phyloP scores from a whole-genome alignment of 164 flowering plant genomes.

The Cinnamomum chago region DNA sequence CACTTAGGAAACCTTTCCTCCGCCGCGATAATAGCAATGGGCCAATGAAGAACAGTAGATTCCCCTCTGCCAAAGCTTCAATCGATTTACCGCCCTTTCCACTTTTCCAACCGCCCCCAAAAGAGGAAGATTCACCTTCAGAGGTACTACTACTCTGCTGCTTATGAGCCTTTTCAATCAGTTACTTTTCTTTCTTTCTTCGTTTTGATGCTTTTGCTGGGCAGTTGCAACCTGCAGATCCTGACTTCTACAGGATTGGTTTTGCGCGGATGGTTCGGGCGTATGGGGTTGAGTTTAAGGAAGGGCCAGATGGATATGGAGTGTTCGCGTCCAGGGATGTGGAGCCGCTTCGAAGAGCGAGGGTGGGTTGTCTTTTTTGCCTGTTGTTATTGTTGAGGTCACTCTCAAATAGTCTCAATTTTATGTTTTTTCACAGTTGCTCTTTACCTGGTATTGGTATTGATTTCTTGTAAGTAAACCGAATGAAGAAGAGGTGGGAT shows the following conservation, averaged over 20 bases:
- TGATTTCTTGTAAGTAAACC: too few species aligned
- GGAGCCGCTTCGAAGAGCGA: constrained; percentile 77
- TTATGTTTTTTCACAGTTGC: background rate
- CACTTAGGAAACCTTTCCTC: too few species aligned
- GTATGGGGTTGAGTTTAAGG: constrained; percentile 86
- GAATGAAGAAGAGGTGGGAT: too few species aligned
- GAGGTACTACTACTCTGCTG: background rate
- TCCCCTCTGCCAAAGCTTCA: background rate
- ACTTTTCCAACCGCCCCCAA: background rate
- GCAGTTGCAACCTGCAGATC: constrained; percentile 87
- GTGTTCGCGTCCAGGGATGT: constrained; percentile 89
- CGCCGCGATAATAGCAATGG: background rate
- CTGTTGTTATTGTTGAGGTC: background rate
- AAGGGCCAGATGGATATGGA: constrained; percentile 96
- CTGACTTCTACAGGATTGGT: constrained; percentile 93
- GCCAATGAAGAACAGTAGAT: background rate
- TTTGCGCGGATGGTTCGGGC: constrained; percentile 77
- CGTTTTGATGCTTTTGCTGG: background rate
- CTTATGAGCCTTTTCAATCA: background rate
- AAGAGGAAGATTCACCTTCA: background rate
- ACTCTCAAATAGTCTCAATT: too few species aligned
- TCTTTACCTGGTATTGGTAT: too few species aligned
- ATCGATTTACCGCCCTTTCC: background rate
- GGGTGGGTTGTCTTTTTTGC: constrained; percentile 38
- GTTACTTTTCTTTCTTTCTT: background rate